Evolutionary conservation across 306 rosid genomes (phyloP), one percentile per base, ranked within the genome.

Genomic region (Geum urbanum): DNA sequence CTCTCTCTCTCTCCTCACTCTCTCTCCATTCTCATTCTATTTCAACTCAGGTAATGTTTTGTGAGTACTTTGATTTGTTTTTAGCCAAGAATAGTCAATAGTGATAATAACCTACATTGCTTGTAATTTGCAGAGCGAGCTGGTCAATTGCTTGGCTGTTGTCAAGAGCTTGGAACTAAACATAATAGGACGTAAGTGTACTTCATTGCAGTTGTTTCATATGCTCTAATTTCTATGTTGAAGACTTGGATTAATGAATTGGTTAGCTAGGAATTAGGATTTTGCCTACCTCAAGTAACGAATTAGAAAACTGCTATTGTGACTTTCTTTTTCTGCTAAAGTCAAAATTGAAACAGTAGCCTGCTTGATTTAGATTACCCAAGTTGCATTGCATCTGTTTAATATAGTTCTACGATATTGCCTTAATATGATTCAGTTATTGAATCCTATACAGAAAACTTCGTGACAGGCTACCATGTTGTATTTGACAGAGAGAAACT

Each of bases 151-250:
- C 86, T 86, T 92, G 65, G 95, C 95, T 49, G 83, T 89, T 66
- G 86, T 87, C 83, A 89, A 83, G 87, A 89, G 96, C 72, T 61
- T 84, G 2, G 95, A 83, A 66, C 80, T 92, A 75, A 86, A 80
- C 76, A 87, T 92, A 76, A 87, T 92, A 69, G 96, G 96, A 53
- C 95, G 98, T 89, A 87, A 92, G 95, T 89, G 41, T 76, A 50
- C 48, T 66, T 71, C 60, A 41, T 63, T 77, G 32, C 74, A 58
- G 45, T 69, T 73, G n/a, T n/a, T 51, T 79, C 57, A 39, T 35
- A 6, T 57, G 72, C 66, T 54, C n/a, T 18, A 27, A 16, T 50
- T 37, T 57, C 51, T 72, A 39, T 56, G n/a, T 61, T 22, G 67
- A 56, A 78, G 47, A 48, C n/a, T n/a, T 63, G 53, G 77, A 37